Conservation (phyloP, 208 protist species). For the Crithidia bombi region DNA sequence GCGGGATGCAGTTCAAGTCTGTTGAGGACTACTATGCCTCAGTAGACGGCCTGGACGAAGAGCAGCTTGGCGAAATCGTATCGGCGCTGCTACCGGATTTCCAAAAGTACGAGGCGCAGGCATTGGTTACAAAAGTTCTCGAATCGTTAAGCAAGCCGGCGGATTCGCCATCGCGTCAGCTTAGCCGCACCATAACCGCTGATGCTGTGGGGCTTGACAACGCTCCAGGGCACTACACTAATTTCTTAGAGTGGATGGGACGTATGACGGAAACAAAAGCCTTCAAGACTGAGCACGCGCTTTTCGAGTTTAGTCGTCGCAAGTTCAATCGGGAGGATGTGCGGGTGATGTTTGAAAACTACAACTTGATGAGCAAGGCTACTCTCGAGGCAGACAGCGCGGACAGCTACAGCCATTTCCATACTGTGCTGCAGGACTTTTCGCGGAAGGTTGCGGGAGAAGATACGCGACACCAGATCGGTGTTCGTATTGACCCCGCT, state of each 20-base stretch:
- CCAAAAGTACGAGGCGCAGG: conserved; percentile 67
- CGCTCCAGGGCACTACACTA: conserved; percentile 89
- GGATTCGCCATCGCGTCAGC: conserved; percentile 67
- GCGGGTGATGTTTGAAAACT: conserved; percentile 92
- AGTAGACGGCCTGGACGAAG: conserved; percentile 84
- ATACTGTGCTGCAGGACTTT: conserved; percentile 87
- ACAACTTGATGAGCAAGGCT: conserved; percentile 86
- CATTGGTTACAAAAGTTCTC: conserved; percentile 79
- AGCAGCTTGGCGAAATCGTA: conserved; percentile 87
- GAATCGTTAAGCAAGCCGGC: conserved; percentile 80
- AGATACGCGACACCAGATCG: conserved; percentile 89
- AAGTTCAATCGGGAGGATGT: conserved; percentile 91
- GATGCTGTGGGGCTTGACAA: conserved; percentile 88
- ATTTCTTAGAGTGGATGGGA: conserved; percentile 93
- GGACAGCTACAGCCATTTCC: conserved; percentile 92
- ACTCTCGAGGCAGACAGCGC: conserved; percentile 74
- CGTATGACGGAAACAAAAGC: conserved; percentile 86
- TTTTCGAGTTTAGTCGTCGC: conserved; percentile 88
- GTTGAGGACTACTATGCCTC: conserved; percentile 87
- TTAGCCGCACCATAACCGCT: conserved; percentile 84
- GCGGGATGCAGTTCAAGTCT: conserved; percentile 78
- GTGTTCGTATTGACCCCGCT: conserved; percentile 88
- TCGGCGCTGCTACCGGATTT: conserved; percentile 80
- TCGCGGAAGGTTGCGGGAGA: conserved; percentile 88
- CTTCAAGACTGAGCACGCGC: conserved; percentile 90